Evolutionary conservation across 345 rosid species (phyloP).

Genomic region (Adansonia digitata): DNA sequence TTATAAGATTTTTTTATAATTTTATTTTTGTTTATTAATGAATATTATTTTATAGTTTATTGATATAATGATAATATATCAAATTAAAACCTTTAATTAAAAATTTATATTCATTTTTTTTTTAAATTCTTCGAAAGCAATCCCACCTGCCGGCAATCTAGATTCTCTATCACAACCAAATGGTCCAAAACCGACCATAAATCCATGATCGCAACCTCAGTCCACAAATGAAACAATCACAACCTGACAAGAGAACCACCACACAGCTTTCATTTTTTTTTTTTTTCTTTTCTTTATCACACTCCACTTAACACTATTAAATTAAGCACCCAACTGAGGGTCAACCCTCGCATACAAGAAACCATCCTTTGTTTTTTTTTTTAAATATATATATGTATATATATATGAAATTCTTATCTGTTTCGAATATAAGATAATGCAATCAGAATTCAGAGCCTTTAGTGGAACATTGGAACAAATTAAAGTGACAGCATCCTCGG

Average conservation of each 20-base stretch:
- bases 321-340: slow-evolving; percentile 1
- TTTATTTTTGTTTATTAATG: too few species aligned
- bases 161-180: too few species aligned
- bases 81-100: too few species aligned
- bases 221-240: not conserved
- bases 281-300: not conserved
- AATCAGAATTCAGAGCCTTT: not conserved
- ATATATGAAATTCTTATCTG: too few species aligned
- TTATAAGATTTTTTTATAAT: too few species aligned
- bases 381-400: too few species aligned
- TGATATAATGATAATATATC: too few species aligned
- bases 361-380: not conserved
- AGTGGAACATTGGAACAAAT: slow-evolving; percentile 29
- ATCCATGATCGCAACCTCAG: not conserved
- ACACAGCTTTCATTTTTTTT: not conserved
- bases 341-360: slow-evolving; percentile 16
- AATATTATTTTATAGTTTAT: too few species aligned
- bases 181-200: not conserved
- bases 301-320: not conserved
- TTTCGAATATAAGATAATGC: too few species aligned
- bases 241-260: not conserved
- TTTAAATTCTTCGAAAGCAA: too few species aligned
- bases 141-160: too few species aligned
- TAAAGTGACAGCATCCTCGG: slow-evolving; percentile 22
- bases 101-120: too few species aligned